Evolutionary conservation across 148 eudicot genomes (phyloP), one percentile per base, ranked within the genome.

Genomic region (Spergularia marina): DNA sequence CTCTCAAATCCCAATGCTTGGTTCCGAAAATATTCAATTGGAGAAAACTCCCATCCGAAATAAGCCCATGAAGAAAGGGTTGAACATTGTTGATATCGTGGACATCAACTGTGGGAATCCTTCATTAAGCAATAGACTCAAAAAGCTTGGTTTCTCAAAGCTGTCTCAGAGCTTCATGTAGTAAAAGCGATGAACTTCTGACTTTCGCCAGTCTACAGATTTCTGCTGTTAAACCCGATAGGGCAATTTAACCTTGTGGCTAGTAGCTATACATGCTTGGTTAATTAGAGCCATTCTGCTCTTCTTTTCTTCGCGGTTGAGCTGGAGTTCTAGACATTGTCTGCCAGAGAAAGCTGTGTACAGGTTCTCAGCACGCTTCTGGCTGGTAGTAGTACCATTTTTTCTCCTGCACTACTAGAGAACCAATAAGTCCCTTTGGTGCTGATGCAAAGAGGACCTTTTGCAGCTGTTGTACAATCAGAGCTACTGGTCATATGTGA

Each of bases 121-220:
- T 51, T 69, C 84, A 17, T 80, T 88, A 73, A 75, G 89, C 67
- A 84, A 76, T 74, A 82, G 87, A 59, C 78, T 90, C 61, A 91
- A 87, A 83, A 90, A 88, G 83, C 92, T 87, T n/a, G 64, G 87
- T 23, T 94, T 88, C 85, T 88, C 97, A 18, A 90, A 94, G 77
- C 82, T 89, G 36, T 91, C 93, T 7, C 88, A 88, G 40, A 87
- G 85, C 82, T 65, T 83, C 81, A 75, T 77, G 77, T 89, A 83
- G 60, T 75, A 76, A 75, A 65, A 64, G 53, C 74, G 70, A 8
- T 52, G 12, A 23, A 16, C 53, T 55, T 77, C 72, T 57, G 47
- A 62, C 79, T 36, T 54, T 12, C 69, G 73, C 82, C 88, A 60
- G 80, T 80, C 87, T 87, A 82, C 68, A 82, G 78, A 58, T 71